phyloP scores from a whole-genome alignment of 2,329 filamentous ascomycete species.

The Escovopsis sp. region DNA sequence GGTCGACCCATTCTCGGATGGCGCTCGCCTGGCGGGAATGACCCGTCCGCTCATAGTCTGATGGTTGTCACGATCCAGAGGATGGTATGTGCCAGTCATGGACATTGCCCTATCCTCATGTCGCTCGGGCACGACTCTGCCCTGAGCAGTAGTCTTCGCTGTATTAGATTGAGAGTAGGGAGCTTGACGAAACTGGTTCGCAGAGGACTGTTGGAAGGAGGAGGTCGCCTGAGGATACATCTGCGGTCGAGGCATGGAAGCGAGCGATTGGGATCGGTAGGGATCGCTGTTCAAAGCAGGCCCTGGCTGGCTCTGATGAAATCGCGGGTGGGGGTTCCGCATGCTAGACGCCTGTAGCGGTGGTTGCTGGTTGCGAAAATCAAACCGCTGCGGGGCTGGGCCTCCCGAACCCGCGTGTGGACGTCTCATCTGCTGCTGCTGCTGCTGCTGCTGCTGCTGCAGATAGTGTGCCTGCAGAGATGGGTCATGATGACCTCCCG shows the following conservation, averaged over 20 bases:
- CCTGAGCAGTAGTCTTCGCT: constrained; percentile 78
- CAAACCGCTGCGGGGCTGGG: constrained; percentile 48
- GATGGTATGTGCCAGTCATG: constrained; percentile 60
- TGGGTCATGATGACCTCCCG: constrained; percentile 31
- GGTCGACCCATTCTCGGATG: constrained; percentile 23
- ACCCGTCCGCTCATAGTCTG: constrained; percentile 90
- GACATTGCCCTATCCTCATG: constrained; percentile 93
- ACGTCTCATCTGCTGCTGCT: constrained; percentile 28
- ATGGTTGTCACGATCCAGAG: constrained; percentile 61
- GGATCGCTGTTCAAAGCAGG: constrained; percentile 72
- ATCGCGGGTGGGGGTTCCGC: constrained; percentile 38
- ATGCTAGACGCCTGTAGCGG: constrained; percentile 25
- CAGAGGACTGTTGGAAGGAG: constrained; percentile 49
- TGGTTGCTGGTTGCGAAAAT: constrained; percentile 41
- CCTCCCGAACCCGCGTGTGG: constrained; percentile 29
- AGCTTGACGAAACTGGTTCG: constrained; percentile 64
- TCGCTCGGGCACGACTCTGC: constrained; percentile 78
- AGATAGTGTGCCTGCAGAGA: constrained; percentile 31
- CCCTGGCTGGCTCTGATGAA: constrained; percentile 45
- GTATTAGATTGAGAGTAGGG: constrained; percentile 50
- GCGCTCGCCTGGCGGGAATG: constrained; percentile 57
- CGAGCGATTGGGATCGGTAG: constrained; percentile 88
- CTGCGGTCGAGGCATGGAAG: constrained; percentile 56
- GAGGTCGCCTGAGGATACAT: constrained; percentile 52
- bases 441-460: constrained; percentile 30